Percentiles rank a stretch among this genome's conserved stretches.
Evolutionary conservation across 2,329 filamentous ascomycete species (phyloP).

Genomic region (Knufia petricola): DNA sequence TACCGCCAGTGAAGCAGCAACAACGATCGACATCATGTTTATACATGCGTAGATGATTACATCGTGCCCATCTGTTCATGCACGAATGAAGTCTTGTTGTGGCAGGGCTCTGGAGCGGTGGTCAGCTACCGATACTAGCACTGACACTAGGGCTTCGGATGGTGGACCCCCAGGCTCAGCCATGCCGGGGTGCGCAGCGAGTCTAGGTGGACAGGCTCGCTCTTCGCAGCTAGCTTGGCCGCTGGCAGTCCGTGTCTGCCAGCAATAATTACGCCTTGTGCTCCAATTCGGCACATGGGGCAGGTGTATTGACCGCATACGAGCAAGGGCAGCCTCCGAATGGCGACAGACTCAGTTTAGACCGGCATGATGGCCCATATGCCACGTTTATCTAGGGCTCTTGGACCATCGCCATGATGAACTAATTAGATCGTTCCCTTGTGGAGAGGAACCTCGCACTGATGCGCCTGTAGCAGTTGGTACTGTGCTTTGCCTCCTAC

Average conservation of each 20-base stretch:
- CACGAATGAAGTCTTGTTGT: neutral
- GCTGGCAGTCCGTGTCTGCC: neutral
- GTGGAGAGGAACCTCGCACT: constrained; percentile 1
- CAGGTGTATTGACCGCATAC: neutral
- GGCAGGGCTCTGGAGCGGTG: no score
- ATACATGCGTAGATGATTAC: no score
- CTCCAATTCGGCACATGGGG: constrained; percentile 7
- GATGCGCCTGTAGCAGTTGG: constrained; percentile 5
- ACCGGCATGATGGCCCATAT: neutral
- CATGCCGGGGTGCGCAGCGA: neutral
- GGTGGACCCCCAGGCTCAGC: neutral
- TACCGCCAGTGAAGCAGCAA: no score
- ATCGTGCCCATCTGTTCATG: neutral
- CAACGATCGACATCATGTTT: no score
- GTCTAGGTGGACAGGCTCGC: neutral
- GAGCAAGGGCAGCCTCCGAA: neutral
- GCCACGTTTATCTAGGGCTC: neutral
- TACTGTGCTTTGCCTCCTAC: neutral
- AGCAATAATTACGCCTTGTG: neutral
- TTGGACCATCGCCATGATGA: neutral
- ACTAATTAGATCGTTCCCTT: constrained; percentile 3
- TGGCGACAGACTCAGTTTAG: neutral
- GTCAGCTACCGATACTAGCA: no score
- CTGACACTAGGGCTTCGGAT: neutral
- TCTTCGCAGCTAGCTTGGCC: neutral